A percentile compares a stretch with the other conserved stretches of the same genome.
Evolutionary conservation across 2,329 filamentous ascomycete genomes (phyloP).

Genomic region (Aspergillus ochraceoroseus): DNA sequence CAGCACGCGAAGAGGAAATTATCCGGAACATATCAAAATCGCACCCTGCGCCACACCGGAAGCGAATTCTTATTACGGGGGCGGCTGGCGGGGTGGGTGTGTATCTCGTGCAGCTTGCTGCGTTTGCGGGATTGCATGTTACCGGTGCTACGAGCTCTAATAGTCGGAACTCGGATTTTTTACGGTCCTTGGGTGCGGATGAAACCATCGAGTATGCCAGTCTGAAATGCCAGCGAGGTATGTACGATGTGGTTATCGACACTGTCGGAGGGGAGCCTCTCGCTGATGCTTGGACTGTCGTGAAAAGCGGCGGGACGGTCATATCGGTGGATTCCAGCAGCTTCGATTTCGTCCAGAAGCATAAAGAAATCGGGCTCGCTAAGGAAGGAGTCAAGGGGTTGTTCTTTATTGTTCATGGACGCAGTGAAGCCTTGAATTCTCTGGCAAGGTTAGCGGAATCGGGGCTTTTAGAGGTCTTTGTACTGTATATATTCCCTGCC

Average conservation of each 20-base stretch:
- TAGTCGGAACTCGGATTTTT: slow-evolving; percentile 32
- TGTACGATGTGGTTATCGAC: slow-evolving; percentile 28
- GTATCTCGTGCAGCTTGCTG: slow-evolving; percentile 39
- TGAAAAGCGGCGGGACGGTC: slow-evolving; percentile 20
- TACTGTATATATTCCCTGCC: slow-evolving; percentile 5
- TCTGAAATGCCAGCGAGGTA: slow-evolving; percentile 2
- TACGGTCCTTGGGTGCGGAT: slow-evolving; percentile 36
- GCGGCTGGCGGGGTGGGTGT: slow-evolving; percentile 39
- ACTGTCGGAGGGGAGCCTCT: slow-evolving; percentile 25
- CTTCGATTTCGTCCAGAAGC: slow-evolving; percentile 27
- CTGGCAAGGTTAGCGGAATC: slow-evolving; percentile 4
- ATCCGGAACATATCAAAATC: background rate
- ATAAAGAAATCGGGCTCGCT: slow-evolving; percentile 18
- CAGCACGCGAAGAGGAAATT: background rate
- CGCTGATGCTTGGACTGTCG: slow-evolving; percentile 20
- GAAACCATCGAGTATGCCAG: slow-evolving; percentile 37
- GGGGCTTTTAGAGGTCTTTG: slow-evolving; percentile 7
- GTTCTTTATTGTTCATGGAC: slow-evolving; percentile 14
- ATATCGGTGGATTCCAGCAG: slow-evolving; percentile 30
- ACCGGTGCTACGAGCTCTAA: slow-evolving; percentile 38
- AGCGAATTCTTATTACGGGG: slow-evolving; percentile 36
- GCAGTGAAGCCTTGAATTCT: background rate
- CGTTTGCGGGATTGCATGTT: slow-evolving; percentile 27
- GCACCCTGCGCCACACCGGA: background rate
- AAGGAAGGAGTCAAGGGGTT: slow-evolving; percentile 17